Evolutionary conservation across 1,284 basidiomycete genomes (phyloP).

Genomic region (Hemileia vastatrix): DNA sequence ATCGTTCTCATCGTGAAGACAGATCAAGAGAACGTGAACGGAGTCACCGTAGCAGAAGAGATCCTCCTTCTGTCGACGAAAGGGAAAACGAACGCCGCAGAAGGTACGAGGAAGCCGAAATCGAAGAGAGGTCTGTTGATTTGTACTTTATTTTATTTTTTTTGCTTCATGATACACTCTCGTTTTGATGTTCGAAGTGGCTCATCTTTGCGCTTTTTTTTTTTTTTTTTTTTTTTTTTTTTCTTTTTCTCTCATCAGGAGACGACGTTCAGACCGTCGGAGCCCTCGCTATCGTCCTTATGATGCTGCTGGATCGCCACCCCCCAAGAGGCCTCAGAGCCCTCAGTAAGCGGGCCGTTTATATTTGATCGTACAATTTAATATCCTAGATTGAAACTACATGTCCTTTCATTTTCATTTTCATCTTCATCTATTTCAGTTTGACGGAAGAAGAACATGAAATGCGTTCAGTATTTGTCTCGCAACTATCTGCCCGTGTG

Average conservation of each 20-base stretch:
- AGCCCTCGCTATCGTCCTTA: constrained; percentile 27
- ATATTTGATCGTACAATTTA: constrained; percentile 3
- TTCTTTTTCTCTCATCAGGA: constrained; percentile 53
- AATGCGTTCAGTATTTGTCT: constrained; percentile 94
- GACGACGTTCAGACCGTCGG: constrained; percentile 17
- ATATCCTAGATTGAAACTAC: neutral
- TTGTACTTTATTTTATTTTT: constrained; percentile 8
- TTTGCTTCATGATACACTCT: neutral
- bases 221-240: neutral
- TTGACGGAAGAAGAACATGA: constrained; percentile 55
- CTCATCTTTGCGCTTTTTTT: neutral
- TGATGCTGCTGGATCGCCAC: constrained; percentile 30
- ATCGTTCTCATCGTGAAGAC: constrained; percentile 12
- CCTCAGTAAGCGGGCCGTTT: constrained; percentile 10
- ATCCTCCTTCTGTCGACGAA: constrained; percentile 24
- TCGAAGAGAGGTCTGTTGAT: constrained; percentile 12
- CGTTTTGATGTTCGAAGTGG: too few relatives aligned
- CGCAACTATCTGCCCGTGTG: constrained; percentile 88
- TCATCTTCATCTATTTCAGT: constrained; percentile 47
- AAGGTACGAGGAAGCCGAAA: constrained; percentile 11
- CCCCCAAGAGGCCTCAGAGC: constrained; percentile 23
- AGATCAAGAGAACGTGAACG: constrained; percentile 37
- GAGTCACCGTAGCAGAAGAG: constrained; percentile 26
- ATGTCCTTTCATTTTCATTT: too few relatives aligned
- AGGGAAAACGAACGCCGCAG: constrained; percentile 27